These are phyloP conservation scores for Gracilaria gracilis DNA, from an alignment of 23 red algal genomes.

Conservation along the genomic window DNA sequence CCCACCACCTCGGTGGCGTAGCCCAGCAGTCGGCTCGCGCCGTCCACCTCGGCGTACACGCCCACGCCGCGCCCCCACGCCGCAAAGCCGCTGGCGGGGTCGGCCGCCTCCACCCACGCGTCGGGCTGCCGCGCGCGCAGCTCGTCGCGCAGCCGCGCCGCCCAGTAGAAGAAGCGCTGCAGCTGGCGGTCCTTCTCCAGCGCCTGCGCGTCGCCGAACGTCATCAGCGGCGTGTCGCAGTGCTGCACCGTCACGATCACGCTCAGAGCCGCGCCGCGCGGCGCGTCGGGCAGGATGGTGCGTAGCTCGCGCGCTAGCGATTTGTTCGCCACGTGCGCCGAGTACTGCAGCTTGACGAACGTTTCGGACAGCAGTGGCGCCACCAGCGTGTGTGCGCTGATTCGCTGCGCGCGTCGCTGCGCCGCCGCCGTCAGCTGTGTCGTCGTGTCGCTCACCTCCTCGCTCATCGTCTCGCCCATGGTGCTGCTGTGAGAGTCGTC, in stretches of 20 bases:
- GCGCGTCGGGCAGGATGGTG: slow-evolving; percentile 36
- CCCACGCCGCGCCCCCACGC: slow-evolving; percentile 26
- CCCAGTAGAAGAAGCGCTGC: slow-evolving; percentile 54
- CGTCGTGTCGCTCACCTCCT: background rate
- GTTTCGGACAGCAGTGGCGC: slow-evolving; percentile 18
- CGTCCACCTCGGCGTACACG: slow-evolving; percentile 65
- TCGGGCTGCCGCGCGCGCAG: background rate
- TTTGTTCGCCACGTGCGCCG: slow-evolving; percentile 30
- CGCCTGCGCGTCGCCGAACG: slow-evolving; percentile 61
- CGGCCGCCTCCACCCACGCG: slow-evolving; percentile 65
- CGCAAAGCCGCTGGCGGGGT: slow-evolving; percentile 65
- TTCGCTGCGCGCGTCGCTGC: background rate
- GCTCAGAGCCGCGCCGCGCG: background rate
- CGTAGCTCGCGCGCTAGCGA: slow-evolving; percentile 35
- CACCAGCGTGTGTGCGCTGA: background rate
- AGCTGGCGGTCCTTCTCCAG: slow-evolving; percentile 71
- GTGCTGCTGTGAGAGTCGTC: background rate
- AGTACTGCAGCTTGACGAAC: slow-evolving; percentile 56
- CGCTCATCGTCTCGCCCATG: background rate
- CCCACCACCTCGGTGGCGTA: slow-evolving; percentile 63
- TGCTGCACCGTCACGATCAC: slow-evolving; percentile 72
- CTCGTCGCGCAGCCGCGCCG: slow-evolving; percentile 1
- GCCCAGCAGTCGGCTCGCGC: slow-evolving; percentile 23
- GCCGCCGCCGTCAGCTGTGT: background rate
- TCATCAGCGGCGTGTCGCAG: slow-evolving; percentile 22